Evolutionary conservation across 169 alveolate species (phyloP), one percentile per base, ranked within the genome.

Genomic region (Plasmodium billcollinsi): DNA sequence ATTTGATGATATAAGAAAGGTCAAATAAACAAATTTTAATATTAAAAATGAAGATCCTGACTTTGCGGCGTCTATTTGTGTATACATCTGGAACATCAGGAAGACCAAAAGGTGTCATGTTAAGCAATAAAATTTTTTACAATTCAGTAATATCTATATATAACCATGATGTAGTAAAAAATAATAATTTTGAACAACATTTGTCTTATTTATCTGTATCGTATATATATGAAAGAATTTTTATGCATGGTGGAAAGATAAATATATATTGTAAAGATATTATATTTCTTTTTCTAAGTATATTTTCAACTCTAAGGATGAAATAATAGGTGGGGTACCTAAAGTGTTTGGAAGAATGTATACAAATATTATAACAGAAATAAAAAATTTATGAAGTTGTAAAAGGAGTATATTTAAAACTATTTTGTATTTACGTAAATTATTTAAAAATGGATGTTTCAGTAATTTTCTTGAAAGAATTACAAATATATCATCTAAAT

Each of bases 51-150:
- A 58, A 54, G 12, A 24, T 0, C 88, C 96, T 90, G 96, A 97
- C 14, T 89, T 96, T 29, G 72, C 97, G 14, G 95, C 89, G 88
- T 97, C 99, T 5, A 94, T 99, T 21, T n/a, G 98, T 98, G 54
- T 98, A 97, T 92, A 99, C 99, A 8, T 96, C 99, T 5, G 99
- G 99, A 14, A 98, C 99, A 2, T 98, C 99, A 39, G 99, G 99
- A 73, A 76, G 78, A 49, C 99, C 99, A 11, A 99, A 99, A 95
- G 99, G 99, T 39, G 99, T 97, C 12, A 95, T 98, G 96, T 85
- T 98, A 62, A 94, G 99, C 3, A 80, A 98, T 50, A 59, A 88
- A 54, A 88, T 83, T 73, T 47, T 94, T 56, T 80, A 18, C 45
- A 20, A 33, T 59, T 14, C 83, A 0, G 20, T 80, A 3, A 5